Base-by-base conservation (phyloP, 108 stramenopile species). In the Epithemia pelagica region DNA sequence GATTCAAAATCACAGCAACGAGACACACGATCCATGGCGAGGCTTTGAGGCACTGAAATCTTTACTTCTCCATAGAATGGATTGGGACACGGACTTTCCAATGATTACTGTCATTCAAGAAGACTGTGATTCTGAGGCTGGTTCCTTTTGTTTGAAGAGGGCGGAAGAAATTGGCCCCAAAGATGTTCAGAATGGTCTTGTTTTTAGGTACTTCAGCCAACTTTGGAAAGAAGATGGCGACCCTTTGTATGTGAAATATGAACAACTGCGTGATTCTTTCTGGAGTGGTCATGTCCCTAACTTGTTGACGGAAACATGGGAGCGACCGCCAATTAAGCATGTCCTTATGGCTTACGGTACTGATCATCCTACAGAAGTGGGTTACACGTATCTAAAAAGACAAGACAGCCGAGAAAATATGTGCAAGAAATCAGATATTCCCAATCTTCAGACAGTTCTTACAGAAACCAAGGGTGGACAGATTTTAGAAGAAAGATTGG, bases 241-340 rank as follows among this genome's bases (percentile, higher is more conserved):
- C 31, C 92, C 89, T 8, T 65, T 94, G 53, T 52, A 70, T 32
- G 67, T 85, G 23, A 94, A 94, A 53, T 54, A 71, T 51, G 84
- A 90, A 19, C 92, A 94, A 55, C 71, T 89, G 0, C 67, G 70
- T 25, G 74, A 88, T 33, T 90, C 88, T 2, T 90, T 81, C 64
- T 80, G 85, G 78, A 59, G 82, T 60, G 55, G 63, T 15, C 61
- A 65, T 8, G 74, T 88, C 20, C 70, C 72, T n/a, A 90, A 90
- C 66, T 78, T 89, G 53, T 71, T 89, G 59, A 77, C 84, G 55
- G 60, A 77, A 5, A 82, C 87, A 8, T 89, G 88, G 64, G 91
- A 92, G 77, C 78, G 94, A 26, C 94, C 94, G 2, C 74, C 81
- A 24, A 89, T 95, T 59, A 91, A 90, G 67, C 90, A 92, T 58